Evolutionary conservation across 1,284 basidiomycete species (phyloP).

Genomic region (Kalmanozyma brasiliensis): DNA sequence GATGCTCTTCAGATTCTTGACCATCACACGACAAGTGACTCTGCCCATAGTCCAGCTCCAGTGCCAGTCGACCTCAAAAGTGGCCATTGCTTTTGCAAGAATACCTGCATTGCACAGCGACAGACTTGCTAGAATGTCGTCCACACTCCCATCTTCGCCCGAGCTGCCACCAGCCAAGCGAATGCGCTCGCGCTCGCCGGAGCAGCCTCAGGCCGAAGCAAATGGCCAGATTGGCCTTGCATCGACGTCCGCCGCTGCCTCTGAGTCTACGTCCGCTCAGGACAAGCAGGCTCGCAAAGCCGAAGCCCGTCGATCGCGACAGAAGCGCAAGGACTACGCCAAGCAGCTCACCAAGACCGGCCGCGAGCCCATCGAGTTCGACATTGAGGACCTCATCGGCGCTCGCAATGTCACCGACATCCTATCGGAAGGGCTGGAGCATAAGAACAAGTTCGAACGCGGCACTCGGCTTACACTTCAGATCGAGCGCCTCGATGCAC

Average conservation of each 20-base stretch:
- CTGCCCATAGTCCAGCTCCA: no score
- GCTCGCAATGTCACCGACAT: slow-evolving; percentile 51
- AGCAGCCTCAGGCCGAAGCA: neutral
- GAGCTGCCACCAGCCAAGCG: slow-evolving; percentile 40
- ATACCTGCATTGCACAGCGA: neutral
- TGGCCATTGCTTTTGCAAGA: neutral
- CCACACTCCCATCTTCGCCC: slow-evolving; percentile 20
- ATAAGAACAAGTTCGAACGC: slow-evolving; percentile 47
- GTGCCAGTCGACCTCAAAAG: neutral
- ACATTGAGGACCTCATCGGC: slow-evolving; percentile 61
- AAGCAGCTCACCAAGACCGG: slow-evolving; percentile 61
- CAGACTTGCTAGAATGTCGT: slow-evolving; percentile 9
- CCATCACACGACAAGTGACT: neutral
- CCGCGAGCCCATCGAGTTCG: slow-evolving; percentile 63
- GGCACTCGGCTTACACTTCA: slow-evolving; percentile 49
- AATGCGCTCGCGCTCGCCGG: slow-evolving; percentile 34
- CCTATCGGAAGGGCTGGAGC: slow-evolving; percentile 50
- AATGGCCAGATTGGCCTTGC: slow-evolving; percentile 7
- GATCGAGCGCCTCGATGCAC: slow-evolving; percentile 61
- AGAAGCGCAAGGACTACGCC: slow-evolving; percentile 59
- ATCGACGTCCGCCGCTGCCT: slow-evolving; percentile 12
- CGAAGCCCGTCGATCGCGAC: slow-evolving; percentile 44
- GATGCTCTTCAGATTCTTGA: slow-evolving; percentile 22
- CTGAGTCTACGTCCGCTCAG: slow-evolving; percentile 2
- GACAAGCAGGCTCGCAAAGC: slow-evolving; percentile 46